Evolutionary conservation across 164 flowering plant species (phyloP).

Genomic region (Liriodendron chinense): DNA sequence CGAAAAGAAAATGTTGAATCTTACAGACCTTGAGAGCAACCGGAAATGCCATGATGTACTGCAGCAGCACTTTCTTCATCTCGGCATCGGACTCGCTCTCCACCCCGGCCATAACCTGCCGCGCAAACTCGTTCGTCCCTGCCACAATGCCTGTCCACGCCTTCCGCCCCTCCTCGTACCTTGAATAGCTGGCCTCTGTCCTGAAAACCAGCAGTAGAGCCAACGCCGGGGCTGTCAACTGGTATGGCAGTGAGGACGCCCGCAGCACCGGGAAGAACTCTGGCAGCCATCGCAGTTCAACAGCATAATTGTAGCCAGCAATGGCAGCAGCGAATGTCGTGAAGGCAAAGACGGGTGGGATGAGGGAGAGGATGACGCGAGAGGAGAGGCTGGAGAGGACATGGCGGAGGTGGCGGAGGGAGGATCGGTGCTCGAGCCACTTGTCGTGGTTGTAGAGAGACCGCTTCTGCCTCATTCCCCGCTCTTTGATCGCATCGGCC

Average conservation of each 20-base stretch:
- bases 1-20: background rate
- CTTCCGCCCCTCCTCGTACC: slow-evolving; percentile 86
- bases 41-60: slow-evolving; percentile 84
- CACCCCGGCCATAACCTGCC: slow-evolving; percentile 57
- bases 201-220: slow-evolving; percentile 85
- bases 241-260: slow-evolving; percentile 80
- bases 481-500: slow-evolving; percentile 74
- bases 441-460: slow-evolving; percentile 62
- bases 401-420: slow-evolving; percentile 81
- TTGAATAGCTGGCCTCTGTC: slow-evolving; percentile 89
- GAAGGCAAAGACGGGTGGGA: slow-evolving; percentile 80
- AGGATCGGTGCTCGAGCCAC: slow-evolving; percentile 83
- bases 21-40: slow-evolving; percentile 66
- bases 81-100: slow-evolving; percentile 28
- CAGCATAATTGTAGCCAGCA: slow-evolving; percentile 70
- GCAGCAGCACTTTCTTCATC: slow-evolving; percentile 56
- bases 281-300: slow-evolving; percentile 50
- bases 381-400: slow-evolving; percentile 64
- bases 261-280: slow-evolving; percentile 65
- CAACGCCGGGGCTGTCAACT: slow-evolving; percentile 90
- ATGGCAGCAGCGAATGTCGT: slow-evolving; percentile 59
- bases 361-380: slow-evolving; percentile 71
- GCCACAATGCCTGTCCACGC: slow-evolving; percentile 78
- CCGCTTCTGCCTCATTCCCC: slow-evolving; percentile 56
- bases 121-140: slow-evolving; percentile 71